Conservation (phyloP, 495 filamentous ascomycete genomes). For the Tuber indicum region DNA sequence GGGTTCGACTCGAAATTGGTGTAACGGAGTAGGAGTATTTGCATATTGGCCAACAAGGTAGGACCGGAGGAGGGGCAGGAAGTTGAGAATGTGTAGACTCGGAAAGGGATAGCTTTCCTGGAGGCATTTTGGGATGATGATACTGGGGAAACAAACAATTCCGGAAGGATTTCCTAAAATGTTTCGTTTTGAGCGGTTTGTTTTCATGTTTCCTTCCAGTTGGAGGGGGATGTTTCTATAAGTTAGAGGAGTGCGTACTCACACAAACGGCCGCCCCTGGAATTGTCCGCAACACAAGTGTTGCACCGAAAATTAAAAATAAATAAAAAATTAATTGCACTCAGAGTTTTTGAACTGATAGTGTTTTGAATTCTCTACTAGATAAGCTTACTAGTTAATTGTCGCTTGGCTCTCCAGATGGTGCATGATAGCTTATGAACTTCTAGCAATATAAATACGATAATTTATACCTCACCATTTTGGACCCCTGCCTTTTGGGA, state of each 20-base stretch:
- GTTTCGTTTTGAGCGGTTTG: neutral
- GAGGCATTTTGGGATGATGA: conserved; percentile 4
- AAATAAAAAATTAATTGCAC: neutral
- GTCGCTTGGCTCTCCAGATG: neutral
- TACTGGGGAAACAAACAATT: neutral
- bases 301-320: neutral
- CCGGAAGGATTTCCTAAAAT: neutral
- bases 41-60: conserved; percentile 28
- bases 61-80: conserved; percentile 10
- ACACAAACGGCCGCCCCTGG: neutral
- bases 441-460: neutral
- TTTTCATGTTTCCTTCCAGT: neutral
- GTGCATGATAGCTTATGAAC: neutral
- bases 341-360: neutral
- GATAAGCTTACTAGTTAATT: neutral
- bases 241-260: neutral
- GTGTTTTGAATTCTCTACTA: neutral
- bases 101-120: conserved; percentile 5
- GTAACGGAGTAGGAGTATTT: conserved; percentile 43
- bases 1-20: conserved; percentile 26
- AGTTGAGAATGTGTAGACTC: conserved; percentile 26
- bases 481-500: neutral
- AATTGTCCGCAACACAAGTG: neutral
- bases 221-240: neutral
- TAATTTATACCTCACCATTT: neutral